Conservation (phyloP, 192 early-diverging fungal species). For the Coemansia sp. region DNA sequence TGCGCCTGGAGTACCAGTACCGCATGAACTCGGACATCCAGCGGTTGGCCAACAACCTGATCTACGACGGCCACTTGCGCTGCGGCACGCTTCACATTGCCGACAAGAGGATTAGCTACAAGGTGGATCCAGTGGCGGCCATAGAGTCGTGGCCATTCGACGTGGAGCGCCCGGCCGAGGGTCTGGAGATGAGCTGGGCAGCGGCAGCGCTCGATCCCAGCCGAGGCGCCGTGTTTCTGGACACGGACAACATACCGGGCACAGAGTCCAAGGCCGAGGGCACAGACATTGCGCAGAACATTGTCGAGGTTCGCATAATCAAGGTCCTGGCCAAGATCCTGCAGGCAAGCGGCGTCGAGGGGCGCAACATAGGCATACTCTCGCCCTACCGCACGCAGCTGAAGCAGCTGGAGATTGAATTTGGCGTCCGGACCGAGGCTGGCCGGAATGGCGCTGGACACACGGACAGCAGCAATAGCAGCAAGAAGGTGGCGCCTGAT, state of each 20-base stretch:
- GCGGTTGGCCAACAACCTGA: slow-evolving; percentile 73
- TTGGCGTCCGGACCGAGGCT: slow-evolving; percentile 5
- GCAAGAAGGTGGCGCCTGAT: neutral
- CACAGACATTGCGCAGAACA: slow-evolving; percentile 65
- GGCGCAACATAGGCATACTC: slow-evolving; percentile 73
- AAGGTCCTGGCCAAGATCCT: slow-evolving; percentile 57
- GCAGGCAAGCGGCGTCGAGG: slow-evolving; percentile 61
- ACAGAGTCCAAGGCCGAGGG: slow-evolving; percentile 56
- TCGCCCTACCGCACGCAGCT: slow-evolving; percentile 80
- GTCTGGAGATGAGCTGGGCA: slow-evolving; percentile 60
- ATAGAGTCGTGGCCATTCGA: slow-evolving; percentile 17
- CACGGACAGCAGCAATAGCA: neutral
- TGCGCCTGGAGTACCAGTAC: slow-evolving; percentile 78
- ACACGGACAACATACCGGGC: slow-evolving; percentile 72
- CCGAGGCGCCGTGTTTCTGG: slow-evolving; percentile 70
- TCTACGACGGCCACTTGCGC: slow-evolving; percentile 74
- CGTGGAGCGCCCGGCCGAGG: slow-evolving; percentile 6
- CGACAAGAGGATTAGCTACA: slow-evolving; percentile 43
- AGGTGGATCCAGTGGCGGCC: slow-evolving; percentile 16
- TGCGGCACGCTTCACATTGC: slow-evolving; percentile 72
- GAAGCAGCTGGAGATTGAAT: slow-evolving; percentile 46
- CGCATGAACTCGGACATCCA: slow-evolving; percentile 93
- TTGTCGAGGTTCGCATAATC: slow-evolving; percentile 65
- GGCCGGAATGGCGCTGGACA: neutral
- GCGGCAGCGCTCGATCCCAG: slow-evolving; percentile 60